Evolutionary conservation across 2,329 filamentous ascomycete genomes (phyloP).

Genomic region (Meredithiella fracta): DNA sequence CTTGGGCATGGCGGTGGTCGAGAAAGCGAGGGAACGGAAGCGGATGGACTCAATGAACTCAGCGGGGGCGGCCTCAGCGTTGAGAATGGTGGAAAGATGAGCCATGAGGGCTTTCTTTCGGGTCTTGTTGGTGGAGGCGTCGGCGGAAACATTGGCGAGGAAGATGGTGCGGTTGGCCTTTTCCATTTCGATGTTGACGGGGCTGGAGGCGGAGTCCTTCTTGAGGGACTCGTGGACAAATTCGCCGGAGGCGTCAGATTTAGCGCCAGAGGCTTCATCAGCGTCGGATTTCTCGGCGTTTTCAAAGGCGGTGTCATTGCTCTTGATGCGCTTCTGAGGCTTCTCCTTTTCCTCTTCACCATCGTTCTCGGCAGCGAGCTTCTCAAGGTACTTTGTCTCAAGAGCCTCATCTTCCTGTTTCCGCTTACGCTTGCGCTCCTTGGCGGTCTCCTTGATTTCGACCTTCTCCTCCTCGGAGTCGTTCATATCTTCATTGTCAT

Average conservation of each 20-base stretch:
- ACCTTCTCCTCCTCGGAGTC: slow-evolving; percentile 23
- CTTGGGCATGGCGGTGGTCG: slow-evolving; percentile 62
- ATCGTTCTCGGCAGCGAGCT: slow-evolving; percentile 41
- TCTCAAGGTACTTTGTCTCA: slow-evolving; percentile 53
- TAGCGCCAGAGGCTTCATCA: slow-evolving; percentile 30
- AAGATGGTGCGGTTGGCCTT: slow-evolving; percentile 86
- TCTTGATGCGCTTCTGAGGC: slow-evolving; percentile 30
- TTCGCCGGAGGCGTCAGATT: slow-evolving; percentile 24
- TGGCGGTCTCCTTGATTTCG: slow-evolving; percentile 24
- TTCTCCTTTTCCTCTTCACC: slow-evolving; percentile 21
- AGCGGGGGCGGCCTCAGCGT: slow-evolving; percentile 31
- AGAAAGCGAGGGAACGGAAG: slow-evolving; percentile 85
- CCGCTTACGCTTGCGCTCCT: slow-evolving; percentile 48
- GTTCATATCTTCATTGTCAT: slow-evolving; percentile 19
- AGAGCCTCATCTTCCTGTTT: slow-evolving; percentile 52
- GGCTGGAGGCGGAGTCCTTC: background rate
- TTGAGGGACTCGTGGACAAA: slow-evolving; percentile 40
- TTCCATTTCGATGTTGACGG: slow-evolving; percentile 41
- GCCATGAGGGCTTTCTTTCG: slow-evolving; percentile 61
- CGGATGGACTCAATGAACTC: slow-evolving; percentile 80
- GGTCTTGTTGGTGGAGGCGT: slow-evolving; percentile 66
- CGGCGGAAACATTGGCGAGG: slow-evolving; percentile 72
- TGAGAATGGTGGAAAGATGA: slow-evolving; percentile 64
- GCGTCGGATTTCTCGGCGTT: slow-evolving; percentile 24
- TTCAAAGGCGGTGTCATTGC: slow-evolving; percentile 21